phyloP scores from a whole-genome alignment of 2,329 filamentous ascomycete genomes.

The Orbilia javanica region DNA sequence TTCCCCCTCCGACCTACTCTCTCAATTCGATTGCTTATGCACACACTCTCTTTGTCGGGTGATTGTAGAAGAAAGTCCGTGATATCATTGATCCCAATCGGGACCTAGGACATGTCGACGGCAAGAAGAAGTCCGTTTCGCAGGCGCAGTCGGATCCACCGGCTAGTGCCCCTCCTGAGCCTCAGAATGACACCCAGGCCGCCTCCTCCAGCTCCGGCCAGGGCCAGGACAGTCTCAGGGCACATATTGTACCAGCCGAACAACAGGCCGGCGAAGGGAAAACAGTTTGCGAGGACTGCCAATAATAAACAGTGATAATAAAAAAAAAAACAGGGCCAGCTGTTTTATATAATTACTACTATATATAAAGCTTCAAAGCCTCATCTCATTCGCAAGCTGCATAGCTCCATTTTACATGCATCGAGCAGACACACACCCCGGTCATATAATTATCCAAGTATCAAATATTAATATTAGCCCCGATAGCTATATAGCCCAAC shows the following conservation, averaged over 20 bases:
- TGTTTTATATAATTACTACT: background rate
- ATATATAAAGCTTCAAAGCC: background rate
- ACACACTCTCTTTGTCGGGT: slow-evolving; percentile 1
- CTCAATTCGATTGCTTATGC: background rate
- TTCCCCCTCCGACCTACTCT: background rate
- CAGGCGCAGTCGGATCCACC: slow-evolving; percentile 3
- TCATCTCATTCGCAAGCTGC: background rate
- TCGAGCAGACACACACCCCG: background rate
- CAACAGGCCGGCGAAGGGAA: background rate
- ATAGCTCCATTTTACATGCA: background rate
- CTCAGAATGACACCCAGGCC: background rate
- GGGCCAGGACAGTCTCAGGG: slow-evolving; percentile 15
- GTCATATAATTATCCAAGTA: no score
- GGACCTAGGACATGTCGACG: slow-evolving; percentile 55
- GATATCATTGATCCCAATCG: slow-evolving; percentile 54
- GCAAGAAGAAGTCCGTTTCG: slow-evolving; percentile 39
- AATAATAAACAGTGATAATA: no score
- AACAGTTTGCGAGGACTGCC: slow-evolving; percentile 39
- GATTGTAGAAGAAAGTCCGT: slow-evolving; percentile 48
- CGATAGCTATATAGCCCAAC: background rate
- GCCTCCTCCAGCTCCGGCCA: no score
- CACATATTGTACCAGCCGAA: slow-evolving; percentile 27
- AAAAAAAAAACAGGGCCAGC: no score
- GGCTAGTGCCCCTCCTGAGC: background rate
- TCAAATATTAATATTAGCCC: background rate